Conservation (phyloP, 108 stramenopile genomes). For the Skeletonema potamos region DNA sequence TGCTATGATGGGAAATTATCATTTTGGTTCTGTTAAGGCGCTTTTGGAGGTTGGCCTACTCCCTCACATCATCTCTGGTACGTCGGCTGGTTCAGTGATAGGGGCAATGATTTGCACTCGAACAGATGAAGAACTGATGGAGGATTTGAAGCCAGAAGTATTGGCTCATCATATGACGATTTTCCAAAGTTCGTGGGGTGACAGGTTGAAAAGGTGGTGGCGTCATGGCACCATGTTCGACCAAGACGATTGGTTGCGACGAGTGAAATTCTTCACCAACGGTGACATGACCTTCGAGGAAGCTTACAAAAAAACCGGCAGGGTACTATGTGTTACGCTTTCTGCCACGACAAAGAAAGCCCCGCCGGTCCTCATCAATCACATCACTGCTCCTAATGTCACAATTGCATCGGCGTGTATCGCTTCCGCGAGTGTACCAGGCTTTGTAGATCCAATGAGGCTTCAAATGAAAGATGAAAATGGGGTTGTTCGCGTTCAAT, state of each 20-base stretch:
- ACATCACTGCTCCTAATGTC: constrained; percentile 96
- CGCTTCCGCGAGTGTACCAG: constrained; percentile 91
- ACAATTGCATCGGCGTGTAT: constrained; percentile 90
- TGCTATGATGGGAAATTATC: constrained; percentile 93
- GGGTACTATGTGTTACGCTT: constrained; percentile 95
- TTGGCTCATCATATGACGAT: constrained; percentile 58
- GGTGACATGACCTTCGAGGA: constrained; percentile 95
- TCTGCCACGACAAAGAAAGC: constrained; percentile 89
- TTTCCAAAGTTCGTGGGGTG: constrained; percentile 69
- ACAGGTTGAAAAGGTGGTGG: constrained; percentile 53
- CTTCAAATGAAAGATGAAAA: constrained; percentile 84
- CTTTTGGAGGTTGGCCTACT: constrained; percentile 80
- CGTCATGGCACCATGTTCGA: constrained; percentile 71
- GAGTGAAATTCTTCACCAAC: constrained; percentile 73
- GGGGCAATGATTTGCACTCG: constrained; percentile 91
- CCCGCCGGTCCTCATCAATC: constrained; percentile 92
- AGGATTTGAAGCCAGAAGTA: constrained; percentile 66
- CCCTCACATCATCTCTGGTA: constrained; percentile 93
- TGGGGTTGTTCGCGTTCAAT: constrained; percentile 61
- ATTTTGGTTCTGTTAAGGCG: constrained; percentile 90
- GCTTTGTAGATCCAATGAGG: constrained; percentile 85
- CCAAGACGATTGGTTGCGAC: constrained; percentile 69
- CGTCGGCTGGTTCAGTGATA: constrained; percentile 93
- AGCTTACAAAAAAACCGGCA: constrained; percentile 95
- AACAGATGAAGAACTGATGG: constrained; percentile 86